phyloP scores from a whole-genome alignment of 1,284 basidiomycete species.

The Cryptococcus sp. region DNA sequence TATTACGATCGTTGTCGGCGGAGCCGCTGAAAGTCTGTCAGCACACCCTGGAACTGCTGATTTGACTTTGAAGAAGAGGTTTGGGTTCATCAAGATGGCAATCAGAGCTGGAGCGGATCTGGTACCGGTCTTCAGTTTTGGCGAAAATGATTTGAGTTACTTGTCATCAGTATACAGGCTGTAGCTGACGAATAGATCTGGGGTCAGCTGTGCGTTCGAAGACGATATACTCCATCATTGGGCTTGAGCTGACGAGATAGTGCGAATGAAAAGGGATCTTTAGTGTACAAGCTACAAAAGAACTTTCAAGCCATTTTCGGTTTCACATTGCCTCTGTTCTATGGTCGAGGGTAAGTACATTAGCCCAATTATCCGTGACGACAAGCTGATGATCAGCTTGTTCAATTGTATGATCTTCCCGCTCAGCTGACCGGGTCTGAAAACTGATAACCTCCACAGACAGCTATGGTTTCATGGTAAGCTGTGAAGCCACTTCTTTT shows the following conservation, averaged over 20 bases:
- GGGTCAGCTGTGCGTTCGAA: constrained; percentile 68
- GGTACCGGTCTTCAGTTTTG: constrained; percentile 94
- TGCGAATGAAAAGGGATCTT: constrained; percentile 83
- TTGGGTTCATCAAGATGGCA: constrained; percentile 93
- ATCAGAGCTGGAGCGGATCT: constrained; percentile 90
- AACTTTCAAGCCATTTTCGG: constrained; percentile 87
- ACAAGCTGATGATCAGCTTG: constrained; percentile 43
- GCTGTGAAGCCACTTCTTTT: neutral
- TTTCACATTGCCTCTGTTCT: constrained; percentile 93
- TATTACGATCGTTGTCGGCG: constrained; percentile 94
- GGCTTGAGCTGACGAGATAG: constrained; percentile 14
- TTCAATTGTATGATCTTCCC: constrained; percentile 71
- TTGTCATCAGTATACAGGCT: neutral
- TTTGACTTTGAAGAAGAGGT: constrained; percentile 78
- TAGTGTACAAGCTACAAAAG: constrained; percentile 80
- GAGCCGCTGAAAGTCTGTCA: constrained; percentile 87
- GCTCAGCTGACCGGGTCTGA: neutral
- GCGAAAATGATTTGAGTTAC: constrained; percentile 88
- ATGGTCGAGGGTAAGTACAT: constrained; percentile 65
- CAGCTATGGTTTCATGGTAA: constrained; percentile 57
- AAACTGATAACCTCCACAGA: constrained; percentile 42
- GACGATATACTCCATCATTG: neutral
- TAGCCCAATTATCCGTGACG: neutral
- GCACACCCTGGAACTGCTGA: constrained; percentile 89
- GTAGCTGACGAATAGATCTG: constrained; percentile 64